phyloP scores from a whole-genome alignment of 2,329 filamentous ascomycete genomes.

The Fusarium neocosmosporiellum region DNA sequence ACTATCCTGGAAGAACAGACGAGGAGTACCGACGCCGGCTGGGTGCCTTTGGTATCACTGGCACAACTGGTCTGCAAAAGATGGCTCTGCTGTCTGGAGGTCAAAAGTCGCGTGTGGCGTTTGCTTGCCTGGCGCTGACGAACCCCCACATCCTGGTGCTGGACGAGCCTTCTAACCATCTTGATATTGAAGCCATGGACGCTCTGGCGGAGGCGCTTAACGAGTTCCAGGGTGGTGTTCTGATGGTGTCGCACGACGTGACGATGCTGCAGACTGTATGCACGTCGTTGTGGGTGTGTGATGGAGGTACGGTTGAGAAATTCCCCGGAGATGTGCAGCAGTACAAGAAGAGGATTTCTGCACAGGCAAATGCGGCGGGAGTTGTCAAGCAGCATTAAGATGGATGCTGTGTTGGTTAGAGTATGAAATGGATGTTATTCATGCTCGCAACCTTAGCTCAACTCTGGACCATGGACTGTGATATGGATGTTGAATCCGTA shows the following conservation, averaged over 20 bases:
- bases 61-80: conserved; percentile 95
- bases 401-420: background rate
- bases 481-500: background rate
- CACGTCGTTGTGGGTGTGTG: conserved; percentile 95
- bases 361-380: conserved; percentile 88
- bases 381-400: conserved; percentile 76
- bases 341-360: conserved; percentile 96
- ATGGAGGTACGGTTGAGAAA: conserved; percentile 92
- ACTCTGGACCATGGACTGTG: background rate
- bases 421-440: background rate
- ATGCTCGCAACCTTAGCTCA: background rate
- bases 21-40: conserved; percentile 97
- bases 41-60: conserved; percentile 89
- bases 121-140: conserved; percentile 92
- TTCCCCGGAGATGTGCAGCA: conserved; percentile 95
- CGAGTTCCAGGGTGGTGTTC: conserved; percentile 90
- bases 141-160: conserved; percentile 98
- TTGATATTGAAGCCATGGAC: conserved; percentile 99
- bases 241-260: conserved; percentile 99
- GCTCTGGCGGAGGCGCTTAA: conserved; percentile 86
- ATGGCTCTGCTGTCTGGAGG: conserved; percentile 95
- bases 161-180: conserved; percentile 97
- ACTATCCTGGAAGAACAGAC: conserved; percentile 89
- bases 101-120: conserved; percentile 98
- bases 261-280: conserved; percentile 98